A percentile compares a stretch with the other conserved stretches of the same genome.
Evolutionary conservation across 2,329 filamentous ascomycete genomes (phyloP).

Genomic region (Hypoxylon sp.): DNA sequence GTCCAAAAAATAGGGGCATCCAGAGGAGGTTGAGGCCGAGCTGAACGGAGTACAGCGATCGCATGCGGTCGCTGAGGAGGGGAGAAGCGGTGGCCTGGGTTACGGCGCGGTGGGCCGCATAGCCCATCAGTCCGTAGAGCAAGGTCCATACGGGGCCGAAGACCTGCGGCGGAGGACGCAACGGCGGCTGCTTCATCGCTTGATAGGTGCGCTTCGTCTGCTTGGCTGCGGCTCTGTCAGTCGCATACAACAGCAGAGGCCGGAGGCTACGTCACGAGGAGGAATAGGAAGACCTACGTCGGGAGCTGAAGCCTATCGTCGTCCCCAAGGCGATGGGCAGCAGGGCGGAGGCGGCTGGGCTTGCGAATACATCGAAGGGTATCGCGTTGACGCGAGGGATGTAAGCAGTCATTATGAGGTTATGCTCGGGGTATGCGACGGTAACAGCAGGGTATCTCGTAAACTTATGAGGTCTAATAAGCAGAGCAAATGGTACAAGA

Average conservation of each 20-base stretch:
- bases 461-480: too few species aligned
- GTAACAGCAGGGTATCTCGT: not conserved
- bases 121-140: constrained; percentile 84
- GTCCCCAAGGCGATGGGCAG: constrained; percentile 78
- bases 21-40: constrained; percentile 84
- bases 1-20: constrained; percentile 93
- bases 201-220: constrained; percentile 69
- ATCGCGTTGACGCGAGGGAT: constrained; percentile 77
- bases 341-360: constrained; percentile 75
- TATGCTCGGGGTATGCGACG: not conserved
- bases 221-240: constrained; percentile 52
- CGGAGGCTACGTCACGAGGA: constrained; percentile 6
- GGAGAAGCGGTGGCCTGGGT: constrained; percentile 59
- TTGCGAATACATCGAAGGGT: constrained; percentile 74
- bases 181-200: constrained; percentile 71
- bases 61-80: constrained; percentile 58
- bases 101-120: constrained; percentile 82
- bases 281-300: constrained; percentile 58
- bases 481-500: not conserved
- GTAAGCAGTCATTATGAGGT: constrained; percentile 74
- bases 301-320: constrained; percentile 73
- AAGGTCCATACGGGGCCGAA: constrained; percentile 73
- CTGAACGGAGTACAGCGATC: constrained; percentile 87
- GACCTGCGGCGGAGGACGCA: constrained; percentile 65
- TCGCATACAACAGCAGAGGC: not conserved